Base-by-base conservation (phyloP, 2,329 filamentous ascomycete species). In the Aspergillus novoparasiticus region DNA sequence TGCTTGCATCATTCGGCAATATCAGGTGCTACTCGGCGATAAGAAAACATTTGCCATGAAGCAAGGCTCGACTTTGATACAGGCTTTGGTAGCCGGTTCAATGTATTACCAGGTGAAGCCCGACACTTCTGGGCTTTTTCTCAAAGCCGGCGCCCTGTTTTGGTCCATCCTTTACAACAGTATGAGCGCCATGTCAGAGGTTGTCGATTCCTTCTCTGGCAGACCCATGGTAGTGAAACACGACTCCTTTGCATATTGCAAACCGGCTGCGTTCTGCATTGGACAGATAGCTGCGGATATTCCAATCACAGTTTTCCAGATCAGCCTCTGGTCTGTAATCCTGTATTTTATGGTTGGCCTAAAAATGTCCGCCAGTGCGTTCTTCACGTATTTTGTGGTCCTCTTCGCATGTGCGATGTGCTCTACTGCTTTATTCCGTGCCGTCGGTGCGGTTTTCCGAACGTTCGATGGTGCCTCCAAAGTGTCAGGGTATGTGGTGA, bases 11-110 rank as follows among this genome's bases (percentile, higher is more conserved):
- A 77, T 74, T 14, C 83, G 89, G 6, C 87, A 90, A 66, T 90
- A 89, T 65, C 86, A 89, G 67, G 86, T 90, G 39, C 67, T 90
- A 2, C 85, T 83, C 80, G 87, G 87, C 50, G 87, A 90, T 73
- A 88, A 87, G 67, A 80, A 85, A 0, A 87, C 86, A 0, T 85
- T 89, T 48, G 66, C 87, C 63, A 87, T 89, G 75, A 89, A 88
- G 71, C 87, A 90, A 68, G 74, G 80, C 16, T 81, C 83, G 0
- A 87, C 85, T 0, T 70, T 89, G 10, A 70, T 82, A 0, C 85
- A 89, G 69, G 87, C 88, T 0, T 75, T 91, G 3, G 85, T 91
- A 48, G 81, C 84, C 2, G 88, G 88, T 9, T 90, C 87, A 0
- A 81, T 90, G 4, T 91, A 91, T 76, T 91, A 90, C 75, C 82